Evolutionary conservation across 768 basidiomycete species (phyloP).

Genomic region (Hypsizygus marmoreus): DNA sequence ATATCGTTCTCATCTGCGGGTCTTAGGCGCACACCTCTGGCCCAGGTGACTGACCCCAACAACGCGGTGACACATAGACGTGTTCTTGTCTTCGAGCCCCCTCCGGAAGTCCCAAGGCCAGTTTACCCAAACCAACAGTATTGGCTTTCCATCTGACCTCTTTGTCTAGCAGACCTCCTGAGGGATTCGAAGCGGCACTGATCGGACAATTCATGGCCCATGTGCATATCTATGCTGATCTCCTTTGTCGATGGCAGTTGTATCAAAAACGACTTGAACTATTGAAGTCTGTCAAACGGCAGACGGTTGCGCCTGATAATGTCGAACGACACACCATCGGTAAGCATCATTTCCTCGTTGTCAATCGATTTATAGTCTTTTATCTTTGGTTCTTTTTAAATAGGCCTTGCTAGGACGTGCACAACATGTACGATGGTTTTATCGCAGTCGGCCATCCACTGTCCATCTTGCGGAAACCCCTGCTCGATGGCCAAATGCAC

Average conservation of each 20-base stretch:
- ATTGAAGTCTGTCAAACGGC: slow-evolving; percentile 58
- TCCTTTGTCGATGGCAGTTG: slow-evolving; percentile 74
- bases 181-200: slow-evolving; percentile 35
- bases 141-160: slow-evolving; percentile 9
- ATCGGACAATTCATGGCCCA: slow-evolving; percentile 52
- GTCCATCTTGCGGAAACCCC: slow-evolving; percentile 43
- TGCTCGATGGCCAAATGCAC: slow-evolving; percentile 58
- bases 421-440: slow-evolving; percentile 39
- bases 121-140: slow-evolving; percentile 3
- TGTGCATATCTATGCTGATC: slow-evolving; percentile 72
- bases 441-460: slow-evolving; percentile 36
- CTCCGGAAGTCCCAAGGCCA: slow-evolving; percentile 20
- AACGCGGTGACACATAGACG: slow-evolving; percentile 34
- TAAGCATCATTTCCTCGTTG: slow-evolving; percentile 22
- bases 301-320: slow-evolving; percentile 15
- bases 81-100: slow-evolving; percentile 39
- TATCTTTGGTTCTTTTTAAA: background rate
- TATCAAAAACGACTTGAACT: slow-evolving; percentile 72
- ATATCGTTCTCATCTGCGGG: slow-evolving; percentile 46
- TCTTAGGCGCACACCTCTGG: slow-evolving; percentile 40
- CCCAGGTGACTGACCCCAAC: slow-evolving; percentile 20
- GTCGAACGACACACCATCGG: slow-evolving; percentile 35
- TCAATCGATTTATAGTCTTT: background rate
- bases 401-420: slow-evolving; percentile 54
- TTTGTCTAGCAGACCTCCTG: slow-evolving; percentile 23